phyloP scores from a whole-genome alignment of 139 green algal genomes.

The Deuterostichococcus epilithicus region DNA sequence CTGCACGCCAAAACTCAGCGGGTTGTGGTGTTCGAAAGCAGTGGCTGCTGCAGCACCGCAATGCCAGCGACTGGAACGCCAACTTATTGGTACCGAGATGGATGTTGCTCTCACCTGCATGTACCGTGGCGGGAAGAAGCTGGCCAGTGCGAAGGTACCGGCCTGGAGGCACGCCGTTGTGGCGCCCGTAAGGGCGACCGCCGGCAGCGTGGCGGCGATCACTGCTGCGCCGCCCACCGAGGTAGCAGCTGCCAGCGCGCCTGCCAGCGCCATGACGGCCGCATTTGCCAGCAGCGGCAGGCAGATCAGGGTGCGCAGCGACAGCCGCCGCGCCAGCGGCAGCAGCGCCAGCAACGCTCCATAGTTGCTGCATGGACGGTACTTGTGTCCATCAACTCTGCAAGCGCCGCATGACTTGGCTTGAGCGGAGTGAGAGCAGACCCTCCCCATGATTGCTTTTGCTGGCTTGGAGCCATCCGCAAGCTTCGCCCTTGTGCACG shows the following conservation, averaged over 20 bases:
- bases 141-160: constrained; percentile 33
- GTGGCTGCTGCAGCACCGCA: neutral
- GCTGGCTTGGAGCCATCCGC: too few relatives aligned
- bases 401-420: too few relatives aligned
- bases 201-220: neutral
- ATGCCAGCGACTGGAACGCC: neutral
- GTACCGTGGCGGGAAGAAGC: constrained; percentile 30
- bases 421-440: too few relatives aligned
- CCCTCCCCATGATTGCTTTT: too few relatives aligned
- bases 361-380: constrained; percentile 4
- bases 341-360: neutral
- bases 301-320: constrained; percentile 18
- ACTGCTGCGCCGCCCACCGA: neutral
- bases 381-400: too few relatives aligned
- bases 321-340: constrained; percentile 11
- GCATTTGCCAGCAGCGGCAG: constrained; percentile 27
- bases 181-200: neutral
- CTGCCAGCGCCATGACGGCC: constrained; percentile 22
- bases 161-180: constrained; percentile 18
- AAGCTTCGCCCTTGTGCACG: too few relatives aligned
- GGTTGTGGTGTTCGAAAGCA: neutral
- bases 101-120: constrained; percentile 15
- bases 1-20: constrained; percentile 3
- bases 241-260: constrained; percentile 9
- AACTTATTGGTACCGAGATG: neutral